These are phyloP conservation scores for Aspergillus hancockii DNA, from an alignment of 495 filamentous ascomycete species.

Conservation along the genomic window DNA sequence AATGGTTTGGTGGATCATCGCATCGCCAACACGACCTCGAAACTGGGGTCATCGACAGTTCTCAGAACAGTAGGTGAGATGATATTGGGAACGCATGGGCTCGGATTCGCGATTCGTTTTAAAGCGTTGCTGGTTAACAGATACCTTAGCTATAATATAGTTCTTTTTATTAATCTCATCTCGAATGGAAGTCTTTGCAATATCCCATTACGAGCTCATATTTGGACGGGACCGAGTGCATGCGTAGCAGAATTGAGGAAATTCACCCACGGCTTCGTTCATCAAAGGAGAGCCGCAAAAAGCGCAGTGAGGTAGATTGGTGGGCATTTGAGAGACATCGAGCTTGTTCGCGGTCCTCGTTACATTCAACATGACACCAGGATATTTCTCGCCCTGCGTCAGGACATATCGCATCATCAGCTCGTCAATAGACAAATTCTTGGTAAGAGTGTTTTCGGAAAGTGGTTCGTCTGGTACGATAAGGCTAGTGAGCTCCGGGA, in stretches of 20 bases:
- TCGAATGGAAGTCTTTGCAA: not conserved
- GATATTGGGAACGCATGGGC: not conserved
- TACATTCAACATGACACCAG: conserved; percentile 91
- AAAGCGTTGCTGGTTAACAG: not conserved
- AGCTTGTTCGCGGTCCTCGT: conserved; percentile 84
- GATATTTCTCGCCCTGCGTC: conserved; percentile 84
- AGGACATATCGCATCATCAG: conserved; percentile 87
- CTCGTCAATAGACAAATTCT: conserved; percentile 82
- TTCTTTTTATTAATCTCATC: conserved; percentile 4
- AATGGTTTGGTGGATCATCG: conserved; percentile 39
- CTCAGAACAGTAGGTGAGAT: conserved; percentile 1
- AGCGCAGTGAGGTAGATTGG: conserved; percentile 26
- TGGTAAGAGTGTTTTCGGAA: conserved; percentile 52
- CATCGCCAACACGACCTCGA: conserved; percentile 34
- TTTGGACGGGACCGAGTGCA: conserved; percentile 54
- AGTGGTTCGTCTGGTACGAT: conserved; percentile 43
- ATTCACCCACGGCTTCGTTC: conserved; percentile 15
- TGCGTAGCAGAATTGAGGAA: conserved; percentile 54
- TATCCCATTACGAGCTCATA: conserved; percentile 47
- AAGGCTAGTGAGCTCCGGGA: conserved; percentile 52
- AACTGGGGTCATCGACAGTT: conserved; percentile 24
- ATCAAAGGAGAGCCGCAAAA: conserved; percentile 47
- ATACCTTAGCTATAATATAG: not conserved
- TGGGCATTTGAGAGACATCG: conserved; percentile 26
- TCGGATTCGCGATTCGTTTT: not conserved